A percentile compares a stretch with the other conserved stretches of the same genome.
These are phyloP conservation scores for Colletotrichum sp. DNA, from an alignment of 2,329 filamentous ascomycete genomes.

Conservation along the genomic window DNA sequence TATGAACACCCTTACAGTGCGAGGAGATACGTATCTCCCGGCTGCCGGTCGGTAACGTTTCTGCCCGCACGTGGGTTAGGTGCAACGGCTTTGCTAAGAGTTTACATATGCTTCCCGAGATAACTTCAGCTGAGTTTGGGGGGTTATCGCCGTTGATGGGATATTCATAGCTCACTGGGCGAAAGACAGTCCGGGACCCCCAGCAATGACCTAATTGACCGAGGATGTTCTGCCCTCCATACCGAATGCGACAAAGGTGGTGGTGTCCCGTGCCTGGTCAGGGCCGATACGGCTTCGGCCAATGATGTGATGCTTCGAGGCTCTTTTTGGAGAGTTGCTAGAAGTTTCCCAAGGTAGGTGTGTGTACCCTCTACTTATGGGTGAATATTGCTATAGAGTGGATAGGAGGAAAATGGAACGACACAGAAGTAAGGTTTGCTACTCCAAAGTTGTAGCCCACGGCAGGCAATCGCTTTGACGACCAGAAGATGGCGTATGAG, in stretches of 20 bases:
- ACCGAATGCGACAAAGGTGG: neutral
- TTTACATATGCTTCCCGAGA: neutral
- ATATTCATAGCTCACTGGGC: neutral
- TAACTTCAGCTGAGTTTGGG: neutral
- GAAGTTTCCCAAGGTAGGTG: neutral
- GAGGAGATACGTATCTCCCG: neutral
- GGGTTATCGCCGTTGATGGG: neutral
- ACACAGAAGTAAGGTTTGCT: neutral
- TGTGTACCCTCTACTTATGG: rapidly evolving
- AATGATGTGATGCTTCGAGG: neutral
- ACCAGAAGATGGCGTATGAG: neutral
- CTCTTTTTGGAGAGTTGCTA: neutral
- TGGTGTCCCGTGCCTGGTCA: neutral
- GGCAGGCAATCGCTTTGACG: neutral
- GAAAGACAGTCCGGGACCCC: neutral
- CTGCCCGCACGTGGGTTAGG: neutral
- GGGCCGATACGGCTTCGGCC: neutral
- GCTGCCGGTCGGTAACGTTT: neutral
- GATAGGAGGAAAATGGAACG: neutral
- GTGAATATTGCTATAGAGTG: neutral
- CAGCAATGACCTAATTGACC: neutral
- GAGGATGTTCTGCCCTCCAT: neutral
- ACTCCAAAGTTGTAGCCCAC: neutral
- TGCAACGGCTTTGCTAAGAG: neutral
- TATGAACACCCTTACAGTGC: neutral